Evolutionary conservation across 352 stramenopile species (phyloP), one percentile per base, ranked within the genome.

Genomic region (Phytophthora foliorum): DNA sequence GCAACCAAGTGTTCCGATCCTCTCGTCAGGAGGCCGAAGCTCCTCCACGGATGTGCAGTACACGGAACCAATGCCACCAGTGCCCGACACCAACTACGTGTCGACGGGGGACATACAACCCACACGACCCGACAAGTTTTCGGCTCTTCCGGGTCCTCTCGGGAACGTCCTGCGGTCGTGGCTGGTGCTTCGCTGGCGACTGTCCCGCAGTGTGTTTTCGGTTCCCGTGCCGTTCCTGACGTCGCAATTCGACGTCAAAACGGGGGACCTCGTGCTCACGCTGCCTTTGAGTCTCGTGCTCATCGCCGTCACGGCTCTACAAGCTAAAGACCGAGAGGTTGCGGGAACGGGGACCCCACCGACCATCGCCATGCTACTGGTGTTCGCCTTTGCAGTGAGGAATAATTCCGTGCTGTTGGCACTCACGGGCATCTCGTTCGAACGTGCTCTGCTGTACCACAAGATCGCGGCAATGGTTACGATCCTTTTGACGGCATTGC

Each of bases 391-490:
- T 0, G 64, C 77, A 1, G 61, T 89, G 6, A 74, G 81, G 32
- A 86, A 87, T 71, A 87, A 89, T 46, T 77, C 72, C 21, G 57
- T 78, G 25, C 67, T 89, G 16, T 56, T 84, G n/a, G 31, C 48
- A 5, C 22, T 77, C 29, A 86, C 77, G 6, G 81, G 78, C 4
- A 67, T 89, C 19, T 74, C 81, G 2, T 89, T 81, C 56, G 81
- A 89, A 36, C 78, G 81, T 3, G 74, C 60, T 48, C 46, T 89
- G 14, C 69, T 84, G 13, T 88, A 87, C 64, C 81, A 87, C 69
- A 85, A 83, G 49, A 27, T 83, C 7, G 73, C 76, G 0, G 76
- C 63, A 1, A 8, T 78, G 13, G 50, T 81, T 1, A 70, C 74
- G 1, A 72, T 84, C 34, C 31, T 84, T 19, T 56, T 85, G 8